A percentile compares a stretch with the other conserved stretches of the same genome.
Conservation (phyloP, 371 early-diverging fungal genomes). For the Saksenaea oblongispora region DNA sequence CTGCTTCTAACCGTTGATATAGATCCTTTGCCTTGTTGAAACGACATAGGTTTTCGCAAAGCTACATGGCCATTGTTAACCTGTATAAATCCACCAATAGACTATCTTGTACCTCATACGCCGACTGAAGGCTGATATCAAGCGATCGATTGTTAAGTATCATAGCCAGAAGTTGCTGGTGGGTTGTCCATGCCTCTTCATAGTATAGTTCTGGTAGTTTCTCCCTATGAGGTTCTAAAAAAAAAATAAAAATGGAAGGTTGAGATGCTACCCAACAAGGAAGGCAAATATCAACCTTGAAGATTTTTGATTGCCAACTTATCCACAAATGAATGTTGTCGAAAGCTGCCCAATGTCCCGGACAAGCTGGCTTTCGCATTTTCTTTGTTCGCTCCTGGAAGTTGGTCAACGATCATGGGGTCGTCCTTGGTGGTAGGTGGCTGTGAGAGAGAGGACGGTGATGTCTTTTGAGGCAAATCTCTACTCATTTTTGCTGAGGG, state of each 20-base stretch:
- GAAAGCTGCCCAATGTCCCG: conserved; percentile 18
- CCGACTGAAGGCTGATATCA: conserved; percentile 69
- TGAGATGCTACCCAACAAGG: too few relatives aligned
- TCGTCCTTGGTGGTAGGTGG: neutral
- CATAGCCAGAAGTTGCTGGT: conserved; percentile 62
- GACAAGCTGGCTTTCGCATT: neutral
- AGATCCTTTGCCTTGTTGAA: conserved; percentile 69
- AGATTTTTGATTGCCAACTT: conserved; percentile 67
- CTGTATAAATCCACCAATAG: conserved; percentile 1
- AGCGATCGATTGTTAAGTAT: conserved; percentile 62
- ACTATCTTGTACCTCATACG: conserved; percentile 59
- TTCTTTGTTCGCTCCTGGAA: neutral
- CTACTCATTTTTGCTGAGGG: conserved; percentile 11
- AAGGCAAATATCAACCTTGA: conserved; percentile 46
- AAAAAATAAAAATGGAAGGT: too few relatives aligned
- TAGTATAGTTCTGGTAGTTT: conserved; percentile 67
- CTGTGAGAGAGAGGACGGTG: neutral
- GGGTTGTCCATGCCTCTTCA: conserved; percentile 60
- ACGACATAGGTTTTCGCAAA: conserved; percentile 80
- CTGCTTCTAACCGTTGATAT: conserved; percentile 61
- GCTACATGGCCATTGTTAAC: conserved; percentile 16
- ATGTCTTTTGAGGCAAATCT: neutral
- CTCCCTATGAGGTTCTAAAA: conserved; percentile 48
- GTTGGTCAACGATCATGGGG: conserved; percentile 13
- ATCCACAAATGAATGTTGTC: conserved; percentile 15